phyloP scores from a whole-genome alignment of 1,284 basidiomycete genomes.

The Naganishia sp. region DNA sequence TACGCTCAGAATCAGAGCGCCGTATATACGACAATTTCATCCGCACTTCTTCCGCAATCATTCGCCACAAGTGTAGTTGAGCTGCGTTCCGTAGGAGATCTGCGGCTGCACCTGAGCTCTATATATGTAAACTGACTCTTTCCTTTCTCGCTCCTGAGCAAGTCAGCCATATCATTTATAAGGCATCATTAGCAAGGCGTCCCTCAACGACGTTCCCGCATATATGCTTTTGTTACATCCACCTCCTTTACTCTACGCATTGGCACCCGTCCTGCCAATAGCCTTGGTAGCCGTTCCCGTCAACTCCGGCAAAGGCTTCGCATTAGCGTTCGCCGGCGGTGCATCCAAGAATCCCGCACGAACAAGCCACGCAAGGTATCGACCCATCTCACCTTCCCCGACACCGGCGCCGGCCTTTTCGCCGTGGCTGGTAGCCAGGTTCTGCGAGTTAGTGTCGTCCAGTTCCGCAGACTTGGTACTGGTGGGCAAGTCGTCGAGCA shows the following conservation, averaged over 20 bases:
- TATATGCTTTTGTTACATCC: background rate
- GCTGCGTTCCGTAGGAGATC: no score
- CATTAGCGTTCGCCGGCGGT: conserved; percentile 56
- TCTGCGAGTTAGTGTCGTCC: conserved; percentile 79
- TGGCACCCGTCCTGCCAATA: conserved; percentile 50
- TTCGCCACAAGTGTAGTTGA: no score
- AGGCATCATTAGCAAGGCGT: no score
- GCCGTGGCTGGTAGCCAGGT: conserved; percentile 62
- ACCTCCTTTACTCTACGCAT: background rate
- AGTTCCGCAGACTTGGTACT: conserved; percentile 92
- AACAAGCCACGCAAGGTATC: conserved; percentile 93
- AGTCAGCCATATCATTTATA: no score
- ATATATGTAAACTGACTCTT: no score
- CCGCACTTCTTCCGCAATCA: no score
- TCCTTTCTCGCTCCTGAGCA: no score
- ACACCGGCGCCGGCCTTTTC: conserved; percentile 67
- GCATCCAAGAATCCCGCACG: conserved; percentile 78
- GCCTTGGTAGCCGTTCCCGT: conserved; percentile 50
- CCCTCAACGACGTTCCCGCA: background rate
- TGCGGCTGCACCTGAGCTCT: no score
- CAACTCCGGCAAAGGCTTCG: conserved; percentile 49
- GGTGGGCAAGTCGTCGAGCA: conserved; percentile 93
- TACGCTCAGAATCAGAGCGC: no score
- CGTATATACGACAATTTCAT: no score
- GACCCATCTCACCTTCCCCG: conserved; percentile 72